A percentile compares a stretch with the other conserved stretches of the same genome.
phyloP scores from a whole-genome alignment of 805 yeast genomes.

The Sungouiozyma intestinalis region DNA sequence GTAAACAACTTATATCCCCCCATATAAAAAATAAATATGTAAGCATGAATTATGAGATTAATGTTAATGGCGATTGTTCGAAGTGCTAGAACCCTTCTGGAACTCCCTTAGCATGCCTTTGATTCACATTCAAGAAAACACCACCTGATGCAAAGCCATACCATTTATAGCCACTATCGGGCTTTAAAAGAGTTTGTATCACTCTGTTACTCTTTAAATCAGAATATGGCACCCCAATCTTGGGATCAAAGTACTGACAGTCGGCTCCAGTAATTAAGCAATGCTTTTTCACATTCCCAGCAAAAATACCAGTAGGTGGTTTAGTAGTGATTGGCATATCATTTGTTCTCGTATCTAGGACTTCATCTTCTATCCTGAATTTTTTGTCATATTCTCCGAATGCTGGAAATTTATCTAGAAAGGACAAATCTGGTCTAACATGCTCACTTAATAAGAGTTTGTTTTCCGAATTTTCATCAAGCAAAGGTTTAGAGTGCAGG shows the following conservation, averaged over 20 bases:
- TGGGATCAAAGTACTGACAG: constrained; percentile 71
- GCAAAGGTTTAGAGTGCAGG: background rate
- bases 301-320: constrained; percentile 64
- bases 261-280: constrained; percentile 70
- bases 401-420: constrained; percentile 34
- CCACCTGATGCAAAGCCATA: constrained; percentile 39
- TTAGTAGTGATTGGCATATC: constrained; percentile 49
- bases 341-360: constrained; percentile 37
- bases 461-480: background rate
- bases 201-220: constrained; percentile 72
- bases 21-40: background rate
- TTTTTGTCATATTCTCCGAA: constrained; percentile 47
- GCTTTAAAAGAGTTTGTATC: constrained; percentile 46
- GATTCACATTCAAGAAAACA: constrained; percentile 33
- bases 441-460: constrained; percentile 26
- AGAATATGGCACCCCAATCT: constrained; percentile 76
- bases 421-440: constrained; percentile 33
- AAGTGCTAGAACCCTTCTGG: constrained; percentile 66
- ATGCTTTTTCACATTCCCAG: constrained; percentile 53
- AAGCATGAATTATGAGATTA: background rate
- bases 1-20: background rate
- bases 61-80: background rate
- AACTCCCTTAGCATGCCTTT: constrained; percentile 70
- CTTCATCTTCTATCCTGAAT: constrained; percentile 33
- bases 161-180: constrained; percentile 42